Base-by-base conservation (phyloP, 345 rosid species). In the Eutrema heterophyllum region DNA sequence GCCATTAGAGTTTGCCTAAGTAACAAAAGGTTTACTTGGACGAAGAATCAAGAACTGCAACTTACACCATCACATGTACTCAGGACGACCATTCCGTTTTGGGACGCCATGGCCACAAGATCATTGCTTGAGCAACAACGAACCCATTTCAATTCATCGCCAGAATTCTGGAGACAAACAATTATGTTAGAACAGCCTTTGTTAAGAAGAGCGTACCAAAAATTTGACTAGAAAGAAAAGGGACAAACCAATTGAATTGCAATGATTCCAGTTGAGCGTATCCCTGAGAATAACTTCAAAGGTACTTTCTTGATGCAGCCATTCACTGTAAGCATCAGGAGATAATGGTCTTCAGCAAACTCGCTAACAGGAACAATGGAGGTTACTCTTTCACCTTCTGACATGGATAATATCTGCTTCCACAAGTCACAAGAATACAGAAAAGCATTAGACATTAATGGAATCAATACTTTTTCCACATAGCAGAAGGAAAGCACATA, bases 231-330 rank as follows among this genome's bases (percentile, higher is more conserved):
- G 16, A 38, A 66, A n/a, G 9, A 40, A 67, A 66, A 74, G 53
- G 44, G 66, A 74, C 91, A 76, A 72, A 94, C 98, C 97, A 94
- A 79, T 67, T 91, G 97, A 81, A 91, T 88, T 54, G 97, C 98
- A 55, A 94, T 94, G 71, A 91, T 94, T 84, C 98, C 98, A 5
- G 96, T 91, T 70, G 98, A 89, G 40, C 98, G 92, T 76, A 94
- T 89, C 45, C 95, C 83, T 6, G 97, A 91, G 76, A 94, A 94
- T 52, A 76, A 57, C 71, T 84, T 91, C 79, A 94, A 78, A 14
- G 98, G 69, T n/a, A 87, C 97, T 87, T 89, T 91, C 86, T 94
- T 94, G 84, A 94, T 91, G 92, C 89, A 94, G 79, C 98, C 97
- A 76, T 87, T 88, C 73, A 83, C 86, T 0, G 98, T 91, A 71